These are phyloP conservation scores for Zea luxurians DNA, from an alignment of 176 grass and related monocot species.

Conservation along the genomic window DNA sequence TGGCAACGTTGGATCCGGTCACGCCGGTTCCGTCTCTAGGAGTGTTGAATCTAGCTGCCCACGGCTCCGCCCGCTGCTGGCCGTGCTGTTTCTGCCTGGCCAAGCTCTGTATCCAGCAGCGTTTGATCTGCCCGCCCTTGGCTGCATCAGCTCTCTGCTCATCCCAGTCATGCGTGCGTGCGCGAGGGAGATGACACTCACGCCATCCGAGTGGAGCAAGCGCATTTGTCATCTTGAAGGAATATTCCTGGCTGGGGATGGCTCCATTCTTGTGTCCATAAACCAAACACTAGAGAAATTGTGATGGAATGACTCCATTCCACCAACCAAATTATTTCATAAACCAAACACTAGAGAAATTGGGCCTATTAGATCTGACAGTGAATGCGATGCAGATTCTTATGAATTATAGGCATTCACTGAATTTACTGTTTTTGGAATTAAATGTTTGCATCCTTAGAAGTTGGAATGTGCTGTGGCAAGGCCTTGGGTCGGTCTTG, in stretches of 20 bases:
- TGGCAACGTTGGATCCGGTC: background rate
- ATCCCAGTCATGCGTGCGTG: background rate
- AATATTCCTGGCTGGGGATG: background rate
- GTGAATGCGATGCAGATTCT: background rate
- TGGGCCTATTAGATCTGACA: conserved; percentile 5
- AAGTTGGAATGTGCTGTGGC: conserved; percentile 18
- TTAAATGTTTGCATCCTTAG: background rate
- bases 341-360: no score
- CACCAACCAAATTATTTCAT: no score
- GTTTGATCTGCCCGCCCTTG: no score
- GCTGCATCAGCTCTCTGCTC: no score
- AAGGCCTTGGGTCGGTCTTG: background rate
- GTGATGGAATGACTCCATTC: no score
- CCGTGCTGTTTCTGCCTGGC: no score
- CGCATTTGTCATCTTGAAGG: background rate
- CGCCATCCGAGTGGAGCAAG: background rate
- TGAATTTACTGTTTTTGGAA: conserved; percentile 28
- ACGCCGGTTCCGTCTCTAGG: background rate
- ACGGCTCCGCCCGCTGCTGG: no score
- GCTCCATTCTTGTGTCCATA: no score
- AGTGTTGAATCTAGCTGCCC: background rate
- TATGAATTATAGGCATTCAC: background rate
- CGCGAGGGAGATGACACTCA: background rate
- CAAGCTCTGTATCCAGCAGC: no score
- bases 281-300: no score